Evolutionary conservation across 2,329 filamentous ascomycete species (phyloP).

Genomic region (Ophiostoma ips): DNA sequence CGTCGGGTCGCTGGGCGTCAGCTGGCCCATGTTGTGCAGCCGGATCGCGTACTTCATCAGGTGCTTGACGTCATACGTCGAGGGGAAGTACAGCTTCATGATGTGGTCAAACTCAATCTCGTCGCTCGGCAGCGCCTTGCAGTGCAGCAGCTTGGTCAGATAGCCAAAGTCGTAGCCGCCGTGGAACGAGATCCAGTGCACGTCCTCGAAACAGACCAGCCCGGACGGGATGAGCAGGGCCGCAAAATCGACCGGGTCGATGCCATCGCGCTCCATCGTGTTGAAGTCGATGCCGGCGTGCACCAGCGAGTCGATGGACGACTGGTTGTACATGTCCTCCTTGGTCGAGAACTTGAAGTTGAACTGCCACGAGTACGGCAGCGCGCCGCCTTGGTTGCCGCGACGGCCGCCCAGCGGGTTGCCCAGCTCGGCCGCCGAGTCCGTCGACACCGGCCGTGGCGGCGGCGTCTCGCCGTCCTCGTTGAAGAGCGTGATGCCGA

Average conservation of each 20-base stretch:
- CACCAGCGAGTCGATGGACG: conserved; percentile 81
- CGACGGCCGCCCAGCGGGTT: conserved; percentile 25
- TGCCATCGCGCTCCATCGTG: conserved; percentile 72
- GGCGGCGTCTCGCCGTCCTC: conserved; percentile 79
- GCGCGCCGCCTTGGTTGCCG: conserved; percentile 21
- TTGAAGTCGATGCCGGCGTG: conserved; percentile 88
- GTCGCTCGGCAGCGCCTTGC: conserved; percentile 70
- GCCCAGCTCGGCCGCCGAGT: conserved; percentile 26
- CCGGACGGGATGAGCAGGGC: conserved; percentile 83
- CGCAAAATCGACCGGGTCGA: conserved; percentile 80
- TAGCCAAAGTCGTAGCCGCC: conserved; percentile 98
- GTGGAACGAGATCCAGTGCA: conserved; percentile 96
- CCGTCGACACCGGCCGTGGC: conserved; percentile 41
- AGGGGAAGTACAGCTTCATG: conserved; percentile 86
- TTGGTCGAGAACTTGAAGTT: conserved; percentile 95
- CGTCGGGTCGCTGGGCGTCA: conserved; percentile 48
- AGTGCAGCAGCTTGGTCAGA: conserved; percentile 82
- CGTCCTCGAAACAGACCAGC: conserved; percentile 71
- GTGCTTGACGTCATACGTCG: conserved; percentile 91
- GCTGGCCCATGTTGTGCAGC: conserved; percentile 48
- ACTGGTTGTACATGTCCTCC: conserved; percentile 94
- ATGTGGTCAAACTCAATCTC: conserved; percentile 80
- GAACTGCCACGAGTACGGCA: conserved; percentile 95
- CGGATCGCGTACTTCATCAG: conserved; percentile 81
- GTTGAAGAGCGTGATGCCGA: conserved; percentile 88